Conservation (phyloP, 208 protist genomes). For the Trypanosoma cruzi region DNA sequence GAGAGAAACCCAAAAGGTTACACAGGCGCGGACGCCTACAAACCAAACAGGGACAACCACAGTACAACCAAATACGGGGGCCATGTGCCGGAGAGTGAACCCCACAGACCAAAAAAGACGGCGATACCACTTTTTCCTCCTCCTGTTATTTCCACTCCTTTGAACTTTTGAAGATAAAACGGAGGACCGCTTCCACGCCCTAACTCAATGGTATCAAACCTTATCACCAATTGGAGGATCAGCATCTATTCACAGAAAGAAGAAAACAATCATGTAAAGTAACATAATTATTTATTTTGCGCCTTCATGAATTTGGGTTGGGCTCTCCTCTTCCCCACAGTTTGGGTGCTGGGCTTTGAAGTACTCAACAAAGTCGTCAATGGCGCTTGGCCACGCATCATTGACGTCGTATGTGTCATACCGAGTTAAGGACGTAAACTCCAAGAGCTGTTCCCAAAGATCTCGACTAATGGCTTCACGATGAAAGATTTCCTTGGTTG, state of each 20-base stretch:
- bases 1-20: not conserved
- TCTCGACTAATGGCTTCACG: constrained; percentile 48
- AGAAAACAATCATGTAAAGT: not conserved
- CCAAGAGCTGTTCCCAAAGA: constrained; percentile 73
- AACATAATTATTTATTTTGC: not conserved
- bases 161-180: not conserved
- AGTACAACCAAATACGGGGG: not conserved
- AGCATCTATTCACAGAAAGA: not conserved
- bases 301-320: not conserved
- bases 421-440: constrained; percentile 47
- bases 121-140: not conserved
- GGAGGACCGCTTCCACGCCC: too few relatives aligned
- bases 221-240: not conserved
- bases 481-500: constrained; percentile 27
- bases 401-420: constrained; percentile 66
- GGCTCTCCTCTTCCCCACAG: not conserved
- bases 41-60: too few relatives aligned
- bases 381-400: constrained; percentile 78
- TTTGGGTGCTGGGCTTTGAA: constrained; percentile 18
- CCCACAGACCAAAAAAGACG: not conserved
- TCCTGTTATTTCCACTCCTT: not conserved
- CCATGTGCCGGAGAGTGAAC: not conserved
- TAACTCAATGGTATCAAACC: not conserved
- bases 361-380: constrained; percentile 84
- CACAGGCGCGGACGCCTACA: not conserved